Evolutionary conservation across 2,329 filamentous ascomycete genomes (phyloP).

Genomic region (Coniochaeta hoffmannii): DNA sequence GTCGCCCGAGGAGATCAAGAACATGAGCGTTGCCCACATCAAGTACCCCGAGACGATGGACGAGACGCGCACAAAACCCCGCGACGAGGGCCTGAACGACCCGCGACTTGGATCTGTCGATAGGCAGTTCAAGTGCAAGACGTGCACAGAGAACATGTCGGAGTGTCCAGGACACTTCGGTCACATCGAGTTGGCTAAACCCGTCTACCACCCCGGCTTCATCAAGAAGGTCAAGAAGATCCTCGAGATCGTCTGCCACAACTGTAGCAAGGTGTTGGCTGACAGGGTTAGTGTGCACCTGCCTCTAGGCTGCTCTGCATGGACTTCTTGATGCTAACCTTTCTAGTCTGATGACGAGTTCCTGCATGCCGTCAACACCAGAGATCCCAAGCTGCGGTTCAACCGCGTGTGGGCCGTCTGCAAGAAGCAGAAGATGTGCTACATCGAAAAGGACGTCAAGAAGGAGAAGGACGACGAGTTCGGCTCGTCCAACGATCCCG

Average conservation of each 20-base stretch:
- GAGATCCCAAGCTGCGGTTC: constrained; percentile 92
- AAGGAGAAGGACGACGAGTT: constrained; percentile 59
- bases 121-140: constrained; percentile 89
- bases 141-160: constrained; percentile 90
- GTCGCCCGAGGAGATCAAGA: constrained; percentile 98
- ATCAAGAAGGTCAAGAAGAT: constrained; percentile 99
- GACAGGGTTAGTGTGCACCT: constrained; percentile 82
- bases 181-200: constrained; percentile 94
- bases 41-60: constrained; percentile 99
- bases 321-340: constrained; percentile 53
- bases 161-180: constrained; percentile 98
- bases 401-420: constrained; percentile 87
- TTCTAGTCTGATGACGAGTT: constrained; percentile 78
- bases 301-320: background rate
- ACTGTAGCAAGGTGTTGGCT: constrained; percentile 94
- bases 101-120: constrained; percentile 95
- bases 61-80: constrained; percentile 83
- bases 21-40: constrained; percentile 94
- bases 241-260: constrained; percentile 97
- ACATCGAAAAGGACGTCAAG: constrained; percentile 64
- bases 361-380: constrained; percentile 68
- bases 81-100: constrained; percentile 89
- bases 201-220: constrained; percentile 92
- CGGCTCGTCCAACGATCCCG: constrained; percentile 38
- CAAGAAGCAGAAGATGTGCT: constrained; percentile 80